These are phyloP conservation scores for Inonotus hispidus DNA, from an alignment of 1,284 basidiomycete genomes.

Conservation along the genomic window DNA sequence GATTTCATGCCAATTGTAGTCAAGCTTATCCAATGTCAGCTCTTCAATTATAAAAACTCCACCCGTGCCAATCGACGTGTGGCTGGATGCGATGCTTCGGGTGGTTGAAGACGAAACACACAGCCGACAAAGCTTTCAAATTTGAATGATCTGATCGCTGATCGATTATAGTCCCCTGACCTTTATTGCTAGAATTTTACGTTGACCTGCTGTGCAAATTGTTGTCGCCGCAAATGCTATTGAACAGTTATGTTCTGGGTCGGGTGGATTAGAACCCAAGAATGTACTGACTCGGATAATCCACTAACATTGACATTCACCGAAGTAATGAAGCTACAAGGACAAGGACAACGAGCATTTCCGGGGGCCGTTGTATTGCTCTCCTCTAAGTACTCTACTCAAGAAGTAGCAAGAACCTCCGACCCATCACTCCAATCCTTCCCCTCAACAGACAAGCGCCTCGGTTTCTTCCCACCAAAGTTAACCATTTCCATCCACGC, in stretches of 20 bases:
- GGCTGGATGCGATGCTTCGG: slow-evolving; percentile 75
- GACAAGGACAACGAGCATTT: not conserved
- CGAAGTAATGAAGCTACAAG: not conserved
- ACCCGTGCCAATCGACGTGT: slow-evolving; percentile 43
- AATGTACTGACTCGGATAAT: not conserved
- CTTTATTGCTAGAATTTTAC: slow-evolving; percentile 18
- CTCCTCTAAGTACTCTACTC: not conserved
- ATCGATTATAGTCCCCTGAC: slow-evolving; percentile 26
- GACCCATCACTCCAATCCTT: not conserved
- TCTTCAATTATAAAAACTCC: not conserved
- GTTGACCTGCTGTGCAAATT: not conserved
- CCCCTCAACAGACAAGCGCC: not conserved
- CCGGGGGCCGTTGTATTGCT: not conserved
- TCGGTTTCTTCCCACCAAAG: slow-evolving; percentile 20
- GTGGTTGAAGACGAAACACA: slow-evolving; percentile 55
- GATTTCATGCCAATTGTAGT: not conserved
- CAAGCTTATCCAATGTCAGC: not conserved
- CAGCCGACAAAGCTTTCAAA: slow-evolving; percentile 42
- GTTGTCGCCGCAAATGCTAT: not conserved
- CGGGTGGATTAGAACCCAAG: too few species aligned
- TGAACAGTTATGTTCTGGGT: too few species aligned
- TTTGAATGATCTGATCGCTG: slow-evolving; percentile 12
- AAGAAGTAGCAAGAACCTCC: not conserved
- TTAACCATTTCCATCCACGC: slow-evolving; percentile 37
- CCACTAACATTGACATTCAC: not conserved